Evolutionary conservation across 805 yeast species (phyloP), one percentile per base, ranked within the genome.

Genomic region (Debaryomyces hansenii): DNA sequence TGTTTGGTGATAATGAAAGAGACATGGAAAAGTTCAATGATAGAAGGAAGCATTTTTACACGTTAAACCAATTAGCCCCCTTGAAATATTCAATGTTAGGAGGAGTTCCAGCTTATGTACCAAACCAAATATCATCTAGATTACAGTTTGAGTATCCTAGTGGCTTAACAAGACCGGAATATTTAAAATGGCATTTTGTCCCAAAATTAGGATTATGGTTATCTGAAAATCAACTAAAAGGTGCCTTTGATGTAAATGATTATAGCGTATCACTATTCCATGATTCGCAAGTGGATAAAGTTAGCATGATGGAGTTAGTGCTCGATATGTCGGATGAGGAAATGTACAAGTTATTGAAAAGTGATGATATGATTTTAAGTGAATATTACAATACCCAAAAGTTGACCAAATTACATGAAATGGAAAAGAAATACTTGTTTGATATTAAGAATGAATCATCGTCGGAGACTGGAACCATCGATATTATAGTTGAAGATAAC

Each of bases 1-100:
- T 44, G 31, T 8, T 46, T 16, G 38, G 20, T 7, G 32, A 15
- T 5, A 32, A 14, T 2, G 37, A 29, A 33, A 5, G 12, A 72
- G 75, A 42, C 12, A n/a, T 15, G 5, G 50, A 39, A 32, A 42
- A 58, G 33, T 52, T 44, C 42, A 65, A 71, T 42, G 83, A 87
- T 57, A 69, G 84, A 50, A 80, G 83, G 61, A 68, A 71, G 42
- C 88, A 84, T 60, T 79, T 77, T 50, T 73, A 73, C 42, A 54
- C 63, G 1, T 59, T 70, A 40, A 60, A 69, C 0, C 77, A 77
- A 44, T 44, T 83, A 10, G 67, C 77, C 8, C 85, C 86, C 2
- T 56, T 84, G 48, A 56, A 67, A 15, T 56, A 71, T 33, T 69
- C 85, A 0, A 58, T 68, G 46, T 76, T 76, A 54, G 87, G 82